Base-by-base conservation (phyloP, 176 grass and related monocot species). In the Zoysia pacifica region DNA sequence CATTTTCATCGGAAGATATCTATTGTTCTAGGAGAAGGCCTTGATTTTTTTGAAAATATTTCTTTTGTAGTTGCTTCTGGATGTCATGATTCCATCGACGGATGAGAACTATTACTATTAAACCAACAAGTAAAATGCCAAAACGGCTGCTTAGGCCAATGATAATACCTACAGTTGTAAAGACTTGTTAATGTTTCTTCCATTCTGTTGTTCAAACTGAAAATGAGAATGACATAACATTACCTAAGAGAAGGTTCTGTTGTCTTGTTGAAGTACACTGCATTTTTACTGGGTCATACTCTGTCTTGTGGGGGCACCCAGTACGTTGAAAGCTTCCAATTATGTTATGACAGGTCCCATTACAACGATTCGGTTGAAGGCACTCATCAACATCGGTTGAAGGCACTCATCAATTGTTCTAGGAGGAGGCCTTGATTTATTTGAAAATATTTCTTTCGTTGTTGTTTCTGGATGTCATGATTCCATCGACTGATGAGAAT, bases 161-260 rank as follows among this genome's bases (percentile, higher is more conserved):
- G 11, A 64, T 16, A 38, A 77, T 49, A 49, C 74, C 59, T 77
- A 20, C n/a, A n/a, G n/a, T n/a, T n/a, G n/a, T n/a, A n/a, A n/a
- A n/a, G n/a, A n/a, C n/a, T n/a, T n/a, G n/a, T n/a, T n/a, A n/a
- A n/a, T n/a, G n/a, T n/a, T n/a, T n/a, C n/a, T n/a, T n/a, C n/a
- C n/a, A n/a, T n/a, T n/a, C n/a, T n/a, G n/a, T n/a, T n/a, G n/a
- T n/a, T n/a, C n/a, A n/a, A n/a, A n/a, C n/a, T n/a, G n/a, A n/a
- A n/a, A n/a, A n/a, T n/a, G n/a, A n/a, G n/a, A n/a, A n/a, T n/a
- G n/a, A n/a, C n/a, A n/a, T n/a, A n/a, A n/a, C n/a, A n/a, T n/a
- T n/a, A n/a, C n/a, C n/a, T n/a, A n/a, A n/a, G n/a, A n/a, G n/a
- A n/a, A n/a, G n/a, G n/a, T n/a, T n/a, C n/a, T n/a, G n/a, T n/a